phyloP scores from a whole-genome alignment of 176 grass and related monocot species.

The Ensete glaucum region DNA sequence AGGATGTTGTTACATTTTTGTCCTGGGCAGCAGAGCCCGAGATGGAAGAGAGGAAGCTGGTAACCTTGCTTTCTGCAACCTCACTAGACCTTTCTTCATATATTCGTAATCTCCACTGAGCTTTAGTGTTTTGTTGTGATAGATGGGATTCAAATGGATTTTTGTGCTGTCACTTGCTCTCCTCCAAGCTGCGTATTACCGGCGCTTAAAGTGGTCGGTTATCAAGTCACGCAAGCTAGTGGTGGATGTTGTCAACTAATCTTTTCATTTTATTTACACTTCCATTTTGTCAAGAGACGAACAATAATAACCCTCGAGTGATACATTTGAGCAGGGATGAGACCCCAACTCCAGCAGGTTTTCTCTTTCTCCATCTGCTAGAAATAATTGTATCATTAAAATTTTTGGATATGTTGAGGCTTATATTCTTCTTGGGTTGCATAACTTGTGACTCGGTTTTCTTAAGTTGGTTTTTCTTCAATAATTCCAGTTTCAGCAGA shows the following conservation, averaged over 20 bases:
- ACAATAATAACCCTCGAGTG: neutral
- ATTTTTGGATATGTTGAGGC: neutral
- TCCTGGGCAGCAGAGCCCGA: constrained; percentile 98
- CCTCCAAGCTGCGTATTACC: constrained; percentile 89
- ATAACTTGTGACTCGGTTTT: no score
- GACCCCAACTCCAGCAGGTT: no score
- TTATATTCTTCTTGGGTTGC: no score
- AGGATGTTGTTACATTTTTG: constrained; percentile 91
- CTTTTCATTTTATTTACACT: neutral
- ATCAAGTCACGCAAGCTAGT: constrained; percentile 81
- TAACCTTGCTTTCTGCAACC: constrained; percentile 23
- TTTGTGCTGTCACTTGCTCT: constrained; percentile 83
- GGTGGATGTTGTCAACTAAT: constrained; percentile 77
- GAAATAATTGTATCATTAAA: neutral
- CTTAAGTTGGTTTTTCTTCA: no score
- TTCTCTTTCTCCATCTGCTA: neutral
- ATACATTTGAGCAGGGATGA: no score
- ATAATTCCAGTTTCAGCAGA: no score
- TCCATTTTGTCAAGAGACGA: neutral
- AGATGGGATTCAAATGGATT: constrained; percentile 93
- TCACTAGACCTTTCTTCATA: neutral
- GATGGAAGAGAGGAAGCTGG: constrained; percentile 99
- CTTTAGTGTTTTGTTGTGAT: neutral
- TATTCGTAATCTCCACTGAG: constrained; percentile 9
- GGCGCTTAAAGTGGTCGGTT: constrained; percentile 82